phyloP scores from a whole-genome alignment of 768 basidiomycete species.

The Sporobolomyces pararoseus region DNA sequence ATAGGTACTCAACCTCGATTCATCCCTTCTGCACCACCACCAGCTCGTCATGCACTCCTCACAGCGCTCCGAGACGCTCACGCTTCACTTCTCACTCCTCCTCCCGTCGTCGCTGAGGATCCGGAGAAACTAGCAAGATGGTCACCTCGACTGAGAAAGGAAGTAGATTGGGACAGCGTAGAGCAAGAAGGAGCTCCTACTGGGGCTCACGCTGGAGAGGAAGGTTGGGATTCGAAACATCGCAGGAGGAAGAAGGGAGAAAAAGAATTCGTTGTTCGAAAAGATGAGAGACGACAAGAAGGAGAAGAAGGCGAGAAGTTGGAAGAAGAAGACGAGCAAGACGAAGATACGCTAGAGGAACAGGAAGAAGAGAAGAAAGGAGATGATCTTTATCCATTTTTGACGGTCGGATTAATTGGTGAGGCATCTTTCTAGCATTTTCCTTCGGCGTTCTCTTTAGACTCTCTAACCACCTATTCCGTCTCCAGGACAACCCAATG shows the following conservation, averaged over 20 bases:
- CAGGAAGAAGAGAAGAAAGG: slow-evolving; percentile 5
- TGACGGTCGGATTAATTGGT: slow-evolving; percentile 47
- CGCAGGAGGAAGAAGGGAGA: slow-evolving; percentile 42
- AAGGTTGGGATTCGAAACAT: slow-evolving; percentile 53
- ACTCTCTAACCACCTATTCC: background rate
- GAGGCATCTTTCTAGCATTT: too few relatives aligned
- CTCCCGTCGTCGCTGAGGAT: slow-evolving; percentile 56
- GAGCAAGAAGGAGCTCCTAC: slow-evolving; percentile 24
- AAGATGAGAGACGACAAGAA: slow-evolving; percentile 10
- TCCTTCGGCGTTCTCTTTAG: background rate
- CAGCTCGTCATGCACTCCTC: slow-evolving; percentile 64
- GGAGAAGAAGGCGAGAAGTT: slow-evolving; percentile 22
- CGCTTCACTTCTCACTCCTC: slow-evolving; percentile 64
- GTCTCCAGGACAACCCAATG: slow-evolving; percentile 61
- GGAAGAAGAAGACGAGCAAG: slow-evolving; percentile 31
- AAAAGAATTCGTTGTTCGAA: slow-evolving; percentile 2
- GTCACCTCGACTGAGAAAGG: slow-evolving; percentile 62
- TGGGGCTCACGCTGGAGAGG: slow-evolving; percentile 17
- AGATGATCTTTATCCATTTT: slow-evolving; percentile 38
- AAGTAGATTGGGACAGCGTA: slow-evolving; percentile 69
- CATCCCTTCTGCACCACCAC: slow-evolving; percentile 66
- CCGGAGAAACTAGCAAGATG: slow-evolving; percentile 59
- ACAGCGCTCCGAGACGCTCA: slow-evolving; percentile 65
- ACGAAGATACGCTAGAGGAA: slow-evolving; percentile 34
- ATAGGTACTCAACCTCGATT: slow-evolving; percentile 44